Evolutionary conservation across 495 filamentous ascomycete species (phyloP), one percentile per base, ranked within the genome.

Genomic region (Tuber brumale): DNA sequence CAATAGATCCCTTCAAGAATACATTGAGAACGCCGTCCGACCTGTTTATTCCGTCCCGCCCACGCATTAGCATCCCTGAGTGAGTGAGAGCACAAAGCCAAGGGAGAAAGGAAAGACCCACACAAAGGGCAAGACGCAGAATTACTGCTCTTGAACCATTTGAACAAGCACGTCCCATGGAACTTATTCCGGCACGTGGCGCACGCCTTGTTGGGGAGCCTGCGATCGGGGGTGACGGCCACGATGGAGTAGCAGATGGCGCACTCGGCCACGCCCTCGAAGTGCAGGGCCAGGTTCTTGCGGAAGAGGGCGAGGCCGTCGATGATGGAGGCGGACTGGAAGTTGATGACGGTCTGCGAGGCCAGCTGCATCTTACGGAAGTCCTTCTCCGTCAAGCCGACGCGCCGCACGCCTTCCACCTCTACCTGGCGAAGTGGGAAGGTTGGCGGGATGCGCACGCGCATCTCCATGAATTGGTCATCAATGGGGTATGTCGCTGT

Each of bases 101-200:
- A 35, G 31, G 5, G 57, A n/a, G 27, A 66, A 31, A 35, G 31
- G 14, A 66, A 66, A 31, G 12, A 81, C 27, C 77, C 72, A 84
- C 95, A 98, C 75, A 98, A 86, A 71, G 95, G 94, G 83, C 95
- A 99, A 72, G 89, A 94, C 81, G 91, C 94, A 81, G 91, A 89
- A 84, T 93, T 94, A 82, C 93, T 96, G 82, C 89, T 94, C 88
- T 92, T 91, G 86, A 99, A 97, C 95, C 95, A 99, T 84, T 93
- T 93, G 86, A 91, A 95, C 84, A 99, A 85, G 85, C 95, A 99
- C 9, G 89, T 87, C 8, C 90, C 88, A 85, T 99, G 96, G 86
- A 97, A 99, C 73, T 91, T 85, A 85, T 99, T 93, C 86, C 94
- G 94, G 87, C 96, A 99, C 6, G 95, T 98, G 71, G 88, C 87